phyloP scores from a whole-genome alignment of 2,329 filamentous ascomycete genomes.

The Neophaeococcomyces mojaviensis region DNA sequence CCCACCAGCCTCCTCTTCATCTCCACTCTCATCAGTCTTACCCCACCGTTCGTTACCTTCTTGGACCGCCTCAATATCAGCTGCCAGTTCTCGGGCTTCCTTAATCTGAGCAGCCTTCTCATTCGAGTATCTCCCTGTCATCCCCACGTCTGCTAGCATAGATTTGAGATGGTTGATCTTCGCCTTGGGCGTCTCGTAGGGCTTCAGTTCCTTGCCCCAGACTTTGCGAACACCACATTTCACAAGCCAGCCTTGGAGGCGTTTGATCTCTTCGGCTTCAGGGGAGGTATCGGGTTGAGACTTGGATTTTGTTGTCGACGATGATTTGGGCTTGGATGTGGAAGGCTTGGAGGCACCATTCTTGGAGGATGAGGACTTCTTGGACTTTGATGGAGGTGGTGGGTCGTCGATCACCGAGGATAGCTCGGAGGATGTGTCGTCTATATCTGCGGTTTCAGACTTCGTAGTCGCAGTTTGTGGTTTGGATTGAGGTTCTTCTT shows the following conservation, averaged over 20 bases:
- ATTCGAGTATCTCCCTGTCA: constrained; percentile 80
- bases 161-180: constrained; percentile 75
- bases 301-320: constrained; percentile 33
- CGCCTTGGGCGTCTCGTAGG: constrained; percentile 62
- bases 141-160: constrained; percentile 74
- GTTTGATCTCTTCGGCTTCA: constrained; percentile 75
- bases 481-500: constrained; percentile 12
- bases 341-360: constrained; percentile 18
- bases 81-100: constrained; percentile 73
- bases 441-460: constrained; percentile 1
- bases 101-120: constrained; percentile 81
- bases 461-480: constrained; percentile 10
- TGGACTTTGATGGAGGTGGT: constrained; percentile 50
- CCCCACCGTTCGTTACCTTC: constrained; percentile 79
- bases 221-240: constrained; percentile 92
- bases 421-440: constrained; percentile 52
- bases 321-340: constrained; percentile 11
- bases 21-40: constrained; percentile 29
- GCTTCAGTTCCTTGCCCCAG: constrained; percentile 77
- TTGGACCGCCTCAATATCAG: constrained; percentile 76
- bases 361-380: constrained; percentile 27
- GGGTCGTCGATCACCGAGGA: constrained; percentile 71
- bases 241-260: constrained; percentile 72
- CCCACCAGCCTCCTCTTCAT: constrained; percentile 34
- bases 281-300: constrained; percentile 46